These are phyloP conservation scores for Austroboletus festivus DNA, from an alignment of 768 basidiomycete genomes.

Conservation along the genomic window DNA sequence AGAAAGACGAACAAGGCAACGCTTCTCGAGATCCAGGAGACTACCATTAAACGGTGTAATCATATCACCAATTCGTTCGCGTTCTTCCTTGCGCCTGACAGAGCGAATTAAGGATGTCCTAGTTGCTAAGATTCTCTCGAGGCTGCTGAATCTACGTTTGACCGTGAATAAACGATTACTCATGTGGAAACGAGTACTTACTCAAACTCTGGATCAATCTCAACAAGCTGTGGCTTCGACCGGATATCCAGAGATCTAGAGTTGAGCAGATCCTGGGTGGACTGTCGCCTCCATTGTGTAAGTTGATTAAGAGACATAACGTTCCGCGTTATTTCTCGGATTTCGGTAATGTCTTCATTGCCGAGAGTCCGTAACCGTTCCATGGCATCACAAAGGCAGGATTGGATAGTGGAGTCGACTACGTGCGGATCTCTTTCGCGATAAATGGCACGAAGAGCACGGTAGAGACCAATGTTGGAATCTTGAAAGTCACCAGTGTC, in stretches of 20 bases:
- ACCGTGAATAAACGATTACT: slow-evolving; percentile 7
- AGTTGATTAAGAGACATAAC: slow-evolving; percentile 84
- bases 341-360: slow-evolving; percentile 76
- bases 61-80: slow-evolving; percentile 73
- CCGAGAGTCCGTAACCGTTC: slow-evolving; percentile 60
- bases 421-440: slow-evolving; percentile 60
- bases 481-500: slow-evolving; percentile 44
- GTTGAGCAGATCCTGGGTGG: slow-evolving; percentile 26
- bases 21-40: slow-evolving; percentile 60
- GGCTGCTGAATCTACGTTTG: slow-evolving; percentile 59
- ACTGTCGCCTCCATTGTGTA: slow-evolving; percentile 52
- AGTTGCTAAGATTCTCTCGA: slow-evolving; percentile 79
- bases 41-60: slow-evolving; percentile 47
- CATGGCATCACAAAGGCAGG: slow-evolving; percentile 58
- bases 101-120: slow-evolving; percentile 80
- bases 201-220: slow-evolving; percentile 62
- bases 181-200: slow-evolving; percentile 36
- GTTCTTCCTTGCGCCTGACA: slow-evolving; percentile 62
- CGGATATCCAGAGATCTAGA: slow-evolving; percentile 32
- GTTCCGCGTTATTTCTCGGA: slow-evolving; percentile 63
- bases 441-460: slow-evolving; percentile 76
- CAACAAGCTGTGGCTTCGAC: slow-evolving; percentile 43
- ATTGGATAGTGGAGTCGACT: slow-evolving; percentile 49
- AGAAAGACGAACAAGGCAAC: slow-evolving; percentile 69
- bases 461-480: slow-evolving; percentile 65